A percentile compares a stretch with the other conserved stretches of the same genome.
These are phyloP conservation scores for Juglanconis juglandina DNA, from an alignment of 2,329 filamentous ascomycete species.

Conservation along the genomic window DNA sequence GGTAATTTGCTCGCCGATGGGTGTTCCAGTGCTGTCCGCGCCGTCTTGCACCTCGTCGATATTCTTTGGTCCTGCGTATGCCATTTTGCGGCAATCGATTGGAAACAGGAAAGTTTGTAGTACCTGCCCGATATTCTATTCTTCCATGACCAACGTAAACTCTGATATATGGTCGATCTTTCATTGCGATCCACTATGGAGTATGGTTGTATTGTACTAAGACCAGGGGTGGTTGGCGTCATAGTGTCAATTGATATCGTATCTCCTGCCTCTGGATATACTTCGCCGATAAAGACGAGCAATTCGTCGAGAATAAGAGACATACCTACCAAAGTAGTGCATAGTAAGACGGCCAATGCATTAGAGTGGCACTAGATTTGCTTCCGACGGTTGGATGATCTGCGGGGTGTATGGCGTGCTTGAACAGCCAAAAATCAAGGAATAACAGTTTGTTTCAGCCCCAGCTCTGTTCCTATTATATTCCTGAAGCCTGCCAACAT, in stretches of 20 bases:
- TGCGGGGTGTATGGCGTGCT: background rate
- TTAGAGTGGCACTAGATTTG: background rate
- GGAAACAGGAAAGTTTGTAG: background rate
- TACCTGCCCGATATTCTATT: too few relatives aligned
- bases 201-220: background rate
- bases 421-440: background rate
- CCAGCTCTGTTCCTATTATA: too few relatives aligned
- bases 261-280: background rate
- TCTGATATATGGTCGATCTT: background rate
- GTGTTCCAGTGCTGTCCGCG: background rate
- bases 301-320: background rate
- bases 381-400: background rate
- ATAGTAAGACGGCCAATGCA: background rate
- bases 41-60: background rate
- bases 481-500: too few relatives aligned
- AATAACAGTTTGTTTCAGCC: too few relatives aligned
- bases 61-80: background rate
- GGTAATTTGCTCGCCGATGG: background rate
- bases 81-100: background rate
- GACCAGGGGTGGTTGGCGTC: background rate
- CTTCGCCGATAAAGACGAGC: background rate
- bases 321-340: background rate
- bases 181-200: background rate
- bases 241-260: background rate
- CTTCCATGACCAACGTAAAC: background rate